Conservation (phyloP, 2,329 filamentous ascomycete genomes). For the Tolypocladium ophioglossoides region DNA sequence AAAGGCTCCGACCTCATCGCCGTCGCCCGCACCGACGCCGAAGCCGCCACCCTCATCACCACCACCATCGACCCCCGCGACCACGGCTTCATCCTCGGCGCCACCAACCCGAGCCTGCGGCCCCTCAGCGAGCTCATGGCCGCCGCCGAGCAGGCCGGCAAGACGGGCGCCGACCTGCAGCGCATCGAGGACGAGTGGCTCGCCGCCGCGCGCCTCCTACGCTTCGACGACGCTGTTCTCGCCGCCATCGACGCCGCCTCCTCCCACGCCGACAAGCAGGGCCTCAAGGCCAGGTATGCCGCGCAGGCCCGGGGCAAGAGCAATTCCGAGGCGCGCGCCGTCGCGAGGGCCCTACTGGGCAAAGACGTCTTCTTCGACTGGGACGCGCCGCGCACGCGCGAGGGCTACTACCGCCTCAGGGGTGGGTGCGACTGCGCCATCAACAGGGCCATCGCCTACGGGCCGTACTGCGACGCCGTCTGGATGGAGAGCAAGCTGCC, state of each 20-base stretch:
- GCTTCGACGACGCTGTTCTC: slow-evolving; percentile 83
- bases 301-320: slow-evolving; percentile 67
- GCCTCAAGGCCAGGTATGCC: slow-evolving; percentile 56
- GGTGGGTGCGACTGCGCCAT: slow-evolving; percentile 87
- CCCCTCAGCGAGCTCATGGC: slow-evolving; percentile 87
- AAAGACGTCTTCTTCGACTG: slow-evolving; percentile 86
- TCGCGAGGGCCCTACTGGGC: slow-evolving; percentile 69
- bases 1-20: slow-evolving; percentile 73
- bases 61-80: slow-evolving; percentile 93
- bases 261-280: slow-evolving; percentile 55
- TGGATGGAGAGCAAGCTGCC: slow-evolving; percentile 99
- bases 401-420: slow-evolving; percentile 89
- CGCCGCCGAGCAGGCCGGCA: slow-evolving; percentile 71
- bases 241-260: slow-evolving; percentile 62
- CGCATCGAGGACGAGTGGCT: slow-evolving; percentile 88
- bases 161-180: slow-evolving; percentile 71
- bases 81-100: slow-evolving; percentile 84
- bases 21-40: slow-evolving; percentile 90
- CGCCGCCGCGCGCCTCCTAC: slow-evolving; percentile 65
- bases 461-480: slow-evolving; percentile 88
- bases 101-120: slow-evolving; percentile 74
- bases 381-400: slow-evolving; percentile 84
- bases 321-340: slow-evolving; percentile 68
- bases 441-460: slow-evolving; percentile 84
- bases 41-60: slow-evolving; percentile 94